Evolutionary conservation across 2,329 filamentous ascomycete genomes (phyloP), one percentile per base, ranked within the genome.

Genomic region (Paecilomyces dactylethromorphus): DNA sequence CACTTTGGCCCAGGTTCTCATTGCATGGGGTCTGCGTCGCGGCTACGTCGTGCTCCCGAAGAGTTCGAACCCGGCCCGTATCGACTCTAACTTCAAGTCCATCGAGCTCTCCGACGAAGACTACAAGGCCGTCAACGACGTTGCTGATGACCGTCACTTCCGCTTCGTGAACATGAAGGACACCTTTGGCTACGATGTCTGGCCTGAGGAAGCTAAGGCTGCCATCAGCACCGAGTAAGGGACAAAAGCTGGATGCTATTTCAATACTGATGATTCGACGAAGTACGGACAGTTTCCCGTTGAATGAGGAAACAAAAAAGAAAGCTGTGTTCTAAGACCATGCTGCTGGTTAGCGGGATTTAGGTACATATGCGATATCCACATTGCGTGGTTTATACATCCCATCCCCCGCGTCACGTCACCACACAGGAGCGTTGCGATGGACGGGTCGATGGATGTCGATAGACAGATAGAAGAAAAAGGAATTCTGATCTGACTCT

Each of bases 111-210:
- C 77, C 52, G 78, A 82, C 45, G 79, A 81, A 57, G 83, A 87
- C 64, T 82, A 87, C 66, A 77, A 80, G 61, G 84, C 81, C 13
- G 80, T 89, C 57, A 82, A 88, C 74, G 69, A 79, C 61, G 87
- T 90, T 7, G 86, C 87, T 0, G 80, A 84, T 70, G 84, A 85
- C 35, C 81, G 87, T 56, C 85, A 89, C 72, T 84, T 82, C 26
- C 84, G 88, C 39, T 91, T 91, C 68, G 88, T 91, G 60, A 90
- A 91, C 77, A 91, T 91, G 88, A 91, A 89, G 81, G 87, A 90
- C 64, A 89, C 86, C 1, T 91, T 91, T 72, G 88, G 88, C 6
- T 89, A 88, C 70, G 80, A 91, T 66, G 82, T 90, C 55, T 87
- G 85, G 85, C 80, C 85, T 0, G 82, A 86, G 68, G 84, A 87